Conservation (phyloP, 495 filamentous ascomycete genomes). For the Tirmania nivea region DNA sequence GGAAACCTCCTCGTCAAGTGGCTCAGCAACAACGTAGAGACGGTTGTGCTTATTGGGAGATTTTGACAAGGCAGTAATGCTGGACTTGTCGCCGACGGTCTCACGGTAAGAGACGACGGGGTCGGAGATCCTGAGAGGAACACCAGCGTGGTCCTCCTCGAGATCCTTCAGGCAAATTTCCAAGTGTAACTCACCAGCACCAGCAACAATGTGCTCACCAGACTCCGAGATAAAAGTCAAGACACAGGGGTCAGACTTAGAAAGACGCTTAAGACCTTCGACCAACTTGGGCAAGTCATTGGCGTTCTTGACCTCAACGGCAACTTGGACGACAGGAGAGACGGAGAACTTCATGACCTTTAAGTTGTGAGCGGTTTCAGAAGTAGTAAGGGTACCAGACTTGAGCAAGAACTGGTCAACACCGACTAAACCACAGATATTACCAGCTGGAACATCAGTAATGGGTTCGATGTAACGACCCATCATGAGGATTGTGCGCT, state of each 20-base stretch:
- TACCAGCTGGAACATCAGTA: slow-evolving; percentile 95
- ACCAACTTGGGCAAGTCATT: slow-evolving; percentile 98
- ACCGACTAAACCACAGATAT: slow-evolving; percentile 97
- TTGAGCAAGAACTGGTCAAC: slow-evolving; percentile 99
- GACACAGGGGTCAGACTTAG: slow-evolving; percentile 98
- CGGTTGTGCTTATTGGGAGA: slow-evolving; percentile 99
- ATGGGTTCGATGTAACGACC: slow-evolving; percentile 97
- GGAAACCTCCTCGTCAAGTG: slow-evolving; percentile 73
- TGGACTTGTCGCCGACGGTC: slow-evolving; percentile 59
- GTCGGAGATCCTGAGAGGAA: slow-evolving; percentile 88
- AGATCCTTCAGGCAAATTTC: slow-evolving; percentile 99
- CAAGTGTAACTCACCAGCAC: slow-evolving; percentile 96
- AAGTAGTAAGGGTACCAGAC: slow-evolving; percentile 95
- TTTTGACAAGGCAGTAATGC: slow-evolving; percentile 95
- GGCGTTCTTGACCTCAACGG: slow-evolving; percentile 99
- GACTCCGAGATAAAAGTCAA: slow-evolving; percentile 68
- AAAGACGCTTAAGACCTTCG: slow-evolving; percentile 99
- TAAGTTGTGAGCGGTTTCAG: slow-evolving; percentile 94
- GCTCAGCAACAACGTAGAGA: slow-evolving; percentile 82
- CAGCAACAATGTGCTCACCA: slow-evolving; percentile 96
- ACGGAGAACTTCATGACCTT: slow-evolving; percentile 99
- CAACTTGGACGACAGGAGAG: slow-evolving; percentile 93
- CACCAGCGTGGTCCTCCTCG: slow-evolving; percentile 97
- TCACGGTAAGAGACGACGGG: slow-evolving; percentile 97
- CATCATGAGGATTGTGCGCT: slow-evolving; percentile 99